Evolutionary conservation across 106 monocot genomes (phyloP).

Genomic region (Dendrobium officinale): DNA sequence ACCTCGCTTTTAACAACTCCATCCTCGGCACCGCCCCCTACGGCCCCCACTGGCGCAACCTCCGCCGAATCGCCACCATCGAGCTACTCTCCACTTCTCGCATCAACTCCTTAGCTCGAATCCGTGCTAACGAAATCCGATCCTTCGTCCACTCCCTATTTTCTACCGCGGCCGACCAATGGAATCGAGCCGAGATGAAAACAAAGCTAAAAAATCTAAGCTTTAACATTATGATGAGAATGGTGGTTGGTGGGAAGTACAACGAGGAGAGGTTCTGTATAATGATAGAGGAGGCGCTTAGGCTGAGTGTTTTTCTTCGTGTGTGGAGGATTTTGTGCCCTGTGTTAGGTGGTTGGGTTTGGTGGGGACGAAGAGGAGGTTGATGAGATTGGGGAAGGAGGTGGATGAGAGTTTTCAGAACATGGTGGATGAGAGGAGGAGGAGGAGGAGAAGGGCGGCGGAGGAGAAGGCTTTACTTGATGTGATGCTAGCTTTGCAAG

Average conservation of each 20-base stretch:
- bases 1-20: background rate
- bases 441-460: background rate
- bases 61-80: slow-evolving; percentile 11
- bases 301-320: slow-evolving; percentile 2
- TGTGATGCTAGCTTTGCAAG: slow-evolving; percentile 1
- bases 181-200: slow-evolving; percentile 10
- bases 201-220: background rate
- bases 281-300: slow-evolving; percentile 2
- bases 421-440: background rate
- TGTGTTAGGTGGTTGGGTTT: background rate
- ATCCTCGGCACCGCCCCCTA: background rate
- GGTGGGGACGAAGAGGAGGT: background rate
- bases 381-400: background rate
- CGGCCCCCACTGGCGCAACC: slow-evolving; percentile 13
- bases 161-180: background rate
- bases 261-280: background rate
- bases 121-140: background rate
- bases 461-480: background rate
- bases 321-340: slow-evolving; percentile 21
- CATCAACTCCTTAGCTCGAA: background rate
- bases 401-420: background rate
- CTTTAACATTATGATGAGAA: slow-evolving; percentile 14
- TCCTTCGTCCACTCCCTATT: background rate
- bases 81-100: slow-evolving; percentile 2
- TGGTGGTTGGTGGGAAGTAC: slow-evolving; percentile 4